These are phyloP conservation scores for Ambispora gerdemannii DNA, from an alignment of 192 early-diverging fungal genomes.

Conservation along the genomic window DNA sequence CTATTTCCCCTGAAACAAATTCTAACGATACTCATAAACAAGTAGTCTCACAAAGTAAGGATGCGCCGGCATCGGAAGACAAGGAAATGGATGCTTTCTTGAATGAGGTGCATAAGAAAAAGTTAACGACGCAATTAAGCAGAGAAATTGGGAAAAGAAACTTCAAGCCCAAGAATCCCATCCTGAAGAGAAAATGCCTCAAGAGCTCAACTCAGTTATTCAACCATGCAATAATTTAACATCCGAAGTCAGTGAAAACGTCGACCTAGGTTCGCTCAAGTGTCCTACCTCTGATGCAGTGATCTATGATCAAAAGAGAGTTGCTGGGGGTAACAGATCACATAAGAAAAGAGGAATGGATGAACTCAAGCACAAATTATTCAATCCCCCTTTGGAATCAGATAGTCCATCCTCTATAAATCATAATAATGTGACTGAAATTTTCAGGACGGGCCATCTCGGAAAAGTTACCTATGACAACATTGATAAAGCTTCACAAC, in stretches of 20 bases:
- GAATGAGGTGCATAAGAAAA: constrained; percentile 15
- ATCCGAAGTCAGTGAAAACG: background rate
- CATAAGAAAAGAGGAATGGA: constrained; percentile 26
- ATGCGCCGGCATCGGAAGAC: too few species aligned
- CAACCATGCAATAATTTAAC: too few species aligned
- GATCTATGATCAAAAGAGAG: constrained; percentile 2
- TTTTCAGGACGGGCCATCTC: background rate
- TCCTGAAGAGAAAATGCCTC: too few species aligned
- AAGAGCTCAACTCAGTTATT: background rate
- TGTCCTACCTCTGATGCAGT: background rate
- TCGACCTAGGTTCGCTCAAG: background rate
- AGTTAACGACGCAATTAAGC: constrained; percentile 1
- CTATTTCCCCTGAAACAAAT: too few species aligned
- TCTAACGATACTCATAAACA: constrained; percentile 12
- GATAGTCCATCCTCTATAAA: background rate
- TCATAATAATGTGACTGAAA: background rate
- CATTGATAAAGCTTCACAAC: background rate
- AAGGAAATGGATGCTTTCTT: background rate
- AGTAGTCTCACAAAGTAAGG: background rate
- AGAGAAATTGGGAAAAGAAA: too few species aligned
- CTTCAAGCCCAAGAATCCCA: background rate
- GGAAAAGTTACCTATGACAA: background rate
- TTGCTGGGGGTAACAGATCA: background rate
- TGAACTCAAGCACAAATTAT: too few species aligned
- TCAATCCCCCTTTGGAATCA: too few species aligned